Evolutionary conservation across 176 grass and related monocot species (phyloP).

Genomic region (Poa pratensis): DNA sequence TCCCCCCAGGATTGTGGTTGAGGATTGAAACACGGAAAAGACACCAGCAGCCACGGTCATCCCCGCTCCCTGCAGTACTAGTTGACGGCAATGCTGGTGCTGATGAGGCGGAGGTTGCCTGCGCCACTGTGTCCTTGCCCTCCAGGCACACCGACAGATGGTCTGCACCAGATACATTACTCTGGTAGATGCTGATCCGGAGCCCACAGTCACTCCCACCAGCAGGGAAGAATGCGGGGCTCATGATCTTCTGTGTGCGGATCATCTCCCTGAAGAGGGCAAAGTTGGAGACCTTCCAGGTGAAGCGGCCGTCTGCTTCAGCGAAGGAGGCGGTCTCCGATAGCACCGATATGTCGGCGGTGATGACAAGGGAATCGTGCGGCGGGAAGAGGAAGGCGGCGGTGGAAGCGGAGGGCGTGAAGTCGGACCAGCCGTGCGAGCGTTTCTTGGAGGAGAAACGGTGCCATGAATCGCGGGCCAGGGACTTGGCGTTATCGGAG

Average conservation of each 20-base stretch:
- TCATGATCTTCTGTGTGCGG: conserved; percentile 93
- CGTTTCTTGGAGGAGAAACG: conserved; percentile 96
- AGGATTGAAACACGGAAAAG: conserved; percentile 87
- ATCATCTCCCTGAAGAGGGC: conserved; percentile 80
- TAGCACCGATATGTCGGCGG: conserved; percentile 78
- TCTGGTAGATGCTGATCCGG: conserved; percentile 92
- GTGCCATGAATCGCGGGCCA: conserved; percentile 86
- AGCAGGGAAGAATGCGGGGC: conserved; percentile 78
- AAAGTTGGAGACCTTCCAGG: conserved; percentile 93
- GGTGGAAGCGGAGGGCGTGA: conserved; percentile 60
- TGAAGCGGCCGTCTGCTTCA: conserved; percentile 75
- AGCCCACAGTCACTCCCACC: conserved; percentile 63
- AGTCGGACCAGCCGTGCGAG: conserved; percentile 95
- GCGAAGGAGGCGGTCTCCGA: conserved; percentile 66
- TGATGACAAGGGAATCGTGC: conserved; percentile 70
- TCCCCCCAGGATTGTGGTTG: conserved; percentile 69
- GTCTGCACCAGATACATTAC: conserved; percentile 65
- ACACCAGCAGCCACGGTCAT: conserved; percentile 93
- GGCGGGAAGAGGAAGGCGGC: conserved; percentile 57
- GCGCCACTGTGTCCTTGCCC: conserved; percentile 72
- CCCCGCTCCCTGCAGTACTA: conserved; percentile 37
- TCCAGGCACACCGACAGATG: conserved; percentile 91
- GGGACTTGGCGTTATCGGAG: conserved; percentile 61
- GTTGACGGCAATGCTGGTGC: conserved; percentile 27
- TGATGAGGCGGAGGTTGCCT: conserved; percentile 34